Percentiles rank a stretch among this genome's conserved stretches.
Conservation (phyloP, 23 red algal species). For the Agarophyton chilense region DNA sequence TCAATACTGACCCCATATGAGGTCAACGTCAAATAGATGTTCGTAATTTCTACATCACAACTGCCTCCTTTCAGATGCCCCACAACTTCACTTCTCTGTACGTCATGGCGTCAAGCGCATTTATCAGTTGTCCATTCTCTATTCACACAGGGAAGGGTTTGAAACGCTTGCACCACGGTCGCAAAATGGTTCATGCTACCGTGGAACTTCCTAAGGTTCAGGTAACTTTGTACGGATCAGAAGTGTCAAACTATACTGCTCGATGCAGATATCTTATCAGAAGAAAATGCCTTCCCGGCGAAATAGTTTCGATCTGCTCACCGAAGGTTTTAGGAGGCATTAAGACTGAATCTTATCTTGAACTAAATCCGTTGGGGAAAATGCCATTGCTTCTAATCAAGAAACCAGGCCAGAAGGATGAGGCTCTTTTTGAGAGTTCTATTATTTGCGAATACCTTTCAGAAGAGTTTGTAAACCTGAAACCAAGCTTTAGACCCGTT, state of each 20-base stretch:
- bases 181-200: background rate
- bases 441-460: conserved; percentile 83
- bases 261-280: conserved; percentile 65
- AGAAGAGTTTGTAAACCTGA: conserved; percentile 33
- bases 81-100: no score
- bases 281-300: conserved; percentile 51
- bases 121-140: background rate
- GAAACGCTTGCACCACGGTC: background rate
- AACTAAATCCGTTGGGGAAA: conserved; percentile 78
- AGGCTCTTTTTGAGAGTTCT: conserved; percentile 72
- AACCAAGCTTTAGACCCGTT: conserved; percentile 65
- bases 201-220: background rate
- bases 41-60: no score
- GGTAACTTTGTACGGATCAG: conserved; percentile 59
- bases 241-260: conserved; percentile 78
- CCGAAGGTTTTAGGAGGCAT: conserved; percentile 65
- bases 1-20: no score
- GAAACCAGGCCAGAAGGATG: conserved; percentile 1
- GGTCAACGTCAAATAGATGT: no score
- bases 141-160: background rate
- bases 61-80: no score
- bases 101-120: background rate
- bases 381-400: conserved; percentile 60
- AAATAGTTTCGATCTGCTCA: conserved; percentile 28
- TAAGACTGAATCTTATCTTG: conserved; percentile 50